Conservation (phyloP, 2,329 filamentous ascomycete genomes). For the Aspergillus piperis region DNA sequence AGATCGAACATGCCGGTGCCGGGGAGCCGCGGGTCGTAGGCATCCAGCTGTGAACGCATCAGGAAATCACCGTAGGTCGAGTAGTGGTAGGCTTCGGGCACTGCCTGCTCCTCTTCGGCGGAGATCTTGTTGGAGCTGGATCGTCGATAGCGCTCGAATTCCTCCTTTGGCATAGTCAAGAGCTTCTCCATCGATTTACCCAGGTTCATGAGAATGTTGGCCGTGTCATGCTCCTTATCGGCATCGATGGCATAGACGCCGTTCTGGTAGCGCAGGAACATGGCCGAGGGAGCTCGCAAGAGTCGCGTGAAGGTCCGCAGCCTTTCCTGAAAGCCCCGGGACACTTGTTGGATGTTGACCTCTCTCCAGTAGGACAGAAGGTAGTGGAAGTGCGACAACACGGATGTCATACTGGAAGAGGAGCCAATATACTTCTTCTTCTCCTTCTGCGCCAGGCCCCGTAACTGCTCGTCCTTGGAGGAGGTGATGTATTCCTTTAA, state of each 20-base stretch:
- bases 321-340: constrained; percentile 64
- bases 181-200: constrained; percentile 97
- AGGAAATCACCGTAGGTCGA: constrained; percentile 83
- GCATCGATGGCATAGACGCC: constrained; percentile 93
- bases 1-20: constrained; percentile 94
- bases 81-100: constrained; percentile 82
- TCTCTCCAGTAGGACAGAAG: constrained; percentile 81
- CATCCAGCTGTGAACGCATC: constrained; percentile 93
- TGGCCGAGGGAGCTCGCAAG: constrained; percentile 70
- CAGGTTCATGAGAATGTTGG: constrained; percentile 85
- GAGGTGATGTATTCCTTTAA: constrained; percentile 88
- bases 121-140: constrained; percentile 67
- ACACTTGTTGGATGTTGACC: constrained; percentile 67
- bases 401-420: constrained; percentile 92
- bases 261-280: constrained; percentile 79
- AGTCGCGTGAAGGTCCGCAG: constrained; percentile 70
- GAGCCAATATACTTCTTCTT: constrained; percentile 86
- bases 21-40: constrained; percentile 79
- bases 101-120: constrained; percentile 66
- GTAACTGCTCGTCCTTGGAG: constrained; percentile 74
- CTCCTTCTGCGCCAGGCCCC: constrained; percentile 65
- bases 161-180: constrained; percentile 75
- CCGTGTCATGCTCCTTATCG: constrained; percentile 85
- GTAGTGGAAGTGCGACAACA: constrained; percentile 88
- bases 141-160: constrained; percentile 82